These are phyloP conservation scores for Posidonia oceanica DNA, from an alignment of 116 monocot genomes.

Conservation along the genomic window DNA sequence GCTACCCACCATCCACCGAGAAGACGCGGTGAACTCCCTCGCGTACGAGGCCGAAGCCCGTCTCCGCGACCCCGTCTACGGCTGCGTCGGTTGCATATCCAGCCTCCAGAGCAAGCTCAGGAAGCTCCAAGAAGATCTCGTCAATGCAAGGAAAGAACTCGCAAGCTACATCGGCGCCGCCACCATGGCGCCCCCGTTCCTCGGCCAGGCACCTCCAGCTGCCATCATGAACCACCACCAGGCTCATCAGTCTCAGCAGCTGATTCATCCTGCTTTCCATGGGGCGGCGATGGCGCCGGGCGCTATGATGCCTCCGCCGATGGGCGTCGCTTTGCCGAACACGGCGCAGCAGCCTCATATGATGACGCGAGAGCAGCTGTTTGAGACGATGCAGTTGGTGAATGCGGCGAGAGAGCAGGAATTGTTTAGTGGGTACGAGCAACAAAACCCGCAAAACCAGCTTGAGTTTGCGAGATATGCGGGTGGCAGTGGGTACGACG, in stretches of 20 bases:
- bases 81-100: constrained; percentile 21
- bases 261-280: neutral
- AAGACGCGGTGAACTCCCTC: constrained; percentile 17
- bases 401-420: neutral
- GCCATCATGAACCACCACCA: neutral
- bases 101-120: constrained; percentile 9
- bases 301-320: too few species aligned
- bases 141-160: constrained; percentile 12
- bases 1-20: constrained; percentile 8
- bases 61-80: constrained; percentile 21
- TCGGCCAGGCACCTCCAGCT: neutral
- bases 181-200: neutral
- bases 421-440: neutral
- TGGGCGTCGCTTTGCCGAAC: neutral
- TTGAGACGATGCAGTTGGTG: neutral
- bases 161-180: constrained; percentile 8
- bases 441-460: neutral
- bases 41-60: constrained; percentile 22
- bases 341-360: neutral
- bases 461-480: neutral
- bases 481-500: neutral
- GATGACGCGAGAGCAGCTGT: neutral
- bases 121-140: constrained; percentile 11
- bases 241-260: neutral
- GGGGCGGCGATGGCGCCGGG: neutral